Evolutionary conservation across 495 filamentous ascomycete genomes (phyloP), one percentile per base, ranked within the genome.

Genomic region (Trichoderma asperelloides): DNA sequence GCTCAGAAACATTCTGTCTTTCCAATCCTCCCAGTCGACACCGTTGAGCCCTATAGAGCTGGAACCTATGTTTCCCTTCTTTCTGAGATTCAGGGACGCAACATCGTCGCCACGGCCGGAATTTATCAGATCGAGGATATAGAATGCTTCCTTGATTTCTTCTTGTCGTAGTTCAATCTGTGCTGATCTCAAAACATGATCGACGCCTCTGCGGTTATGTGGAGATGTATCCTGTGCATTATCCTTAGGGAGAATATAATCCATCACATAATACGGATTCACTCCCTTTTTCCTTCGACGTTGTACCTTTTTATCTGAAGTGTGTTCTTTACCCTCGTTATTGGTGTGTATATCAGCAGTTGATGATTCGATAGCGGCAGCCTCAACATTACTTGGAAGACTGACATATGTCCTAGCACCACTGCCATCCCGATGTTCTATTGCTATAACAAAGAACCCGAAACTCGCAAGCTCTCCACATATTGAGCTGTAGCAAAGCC

Each of bases 391-490:
- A 41, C 51, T 67, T 25, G 67, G 69, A 43, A 77, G 75, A 69
- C 75, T 78, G 67, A 90, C 78, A 71, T 82, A 87, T 0, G 86
- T 84, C 60, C 87, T 79, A 0, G 88, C 87, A 9, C 80, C 82
- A 70, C 84, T 87, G 12, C 87, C 86, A 69, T 91, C 88, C 9
- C 87, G 76, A 68, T 91, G 88, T 66, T 91, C 87, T n/a, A 86
- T 73, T 2, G 86, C 86, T n/a, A 88, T 75, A n/a, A 91, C 86
- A 1, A 91, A 77, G 47, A 89, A 78, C 5, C 88, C 88, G 70
- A 87, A 80, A 65, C 85, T 87, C 1, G 88, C 85, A 15, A 91
- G 71, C 39, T 86, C 86, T 28, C 86, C 85, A 55, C 81, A 84
- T 28, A 91, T 71, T 64, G 86, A 78, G 49, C 86, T 88, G 72